Conservation (phyloP, 345 rosid species). For the Populus alba region DNA sequence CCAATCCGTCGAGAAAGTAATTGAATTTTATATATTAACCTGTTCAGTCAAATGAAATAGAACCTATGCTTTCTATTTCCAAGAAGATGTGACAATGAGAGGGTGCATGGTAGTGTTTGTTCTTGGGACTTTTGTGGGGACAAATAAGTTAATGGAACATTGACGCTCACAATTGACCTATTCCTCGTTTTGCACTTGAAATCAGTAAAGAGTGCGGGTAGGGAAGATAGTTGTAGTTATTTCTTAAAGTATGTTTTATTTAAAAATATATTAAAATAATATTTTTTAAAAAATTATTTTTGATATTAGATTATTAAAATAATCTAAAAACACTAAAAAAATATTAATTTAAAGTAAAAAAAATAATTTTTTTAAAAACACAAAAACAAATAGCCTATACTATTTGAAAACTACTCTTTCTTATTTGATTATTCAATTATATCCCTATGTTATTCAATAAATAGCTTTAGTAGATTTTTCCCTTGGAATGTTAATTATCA, state of each 20-base stretch:
- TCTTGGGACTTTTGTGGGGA: slow-evolving; percentile 19
- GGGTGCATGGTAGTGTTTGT: neutral
- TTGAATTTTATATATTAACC: neutral
- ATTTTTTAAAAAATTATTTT: no score
- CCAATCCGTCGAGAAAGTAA: no score
- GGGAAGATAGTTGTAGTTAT: no score
- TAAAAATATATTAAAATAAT: no score
- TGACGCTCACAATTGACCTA: slow-evolving; percentile 34
- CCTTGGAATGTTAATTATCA: no score
- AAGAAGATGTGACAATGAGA: slow-evolving; percentile 2
- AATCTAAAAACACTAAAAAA: no score
- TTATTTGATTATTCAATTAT: neutral
- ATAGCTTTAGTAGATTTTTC: neutral
- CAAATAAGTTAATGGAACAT: slow-evolving; percentile 13
- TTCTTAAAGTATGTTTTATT: no score
- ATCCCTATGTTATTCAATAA: neutral
- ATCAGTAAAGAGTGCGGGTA: neutral
- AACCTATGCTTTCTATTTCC: neutral
- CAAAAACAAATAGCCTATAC: no score
- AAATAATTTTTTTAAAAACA: no score
- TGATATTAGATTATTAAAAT: no score
- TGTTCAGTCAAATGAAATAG: neutral
- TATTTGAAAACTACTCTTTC: neutral
- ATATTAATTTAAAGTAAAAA: no score
- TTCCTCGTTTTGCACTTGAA: slow-evolving; percentile 17